Base-by-base conservation (phyloP, 176 grass and related monocot species). In the Alopecurus myosuroides region DNA sequence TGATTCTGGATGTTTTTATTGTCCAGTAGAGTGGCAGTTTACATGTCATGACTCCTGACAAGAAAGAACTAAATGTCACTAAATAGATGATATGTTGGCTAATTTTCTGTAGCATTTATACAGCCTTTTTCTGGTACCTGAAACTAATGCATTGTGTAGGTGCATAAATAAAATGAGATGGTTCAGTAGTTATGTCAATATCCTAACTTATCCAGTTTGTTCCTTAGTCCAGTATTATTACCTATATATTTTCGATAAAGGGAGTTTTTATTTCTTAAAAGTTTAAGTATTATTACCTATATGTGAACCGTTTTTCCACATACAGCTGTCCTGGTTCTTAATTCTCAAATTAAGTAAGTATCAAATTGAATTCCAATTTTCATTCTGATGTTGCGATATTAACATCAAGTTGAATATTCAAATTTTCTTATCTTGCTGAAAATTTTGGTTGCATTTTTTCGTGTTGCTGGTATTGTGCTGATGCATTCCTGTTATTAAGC, bases 91-190 rank as follows among this genome's bases (percentile, higher is more conserved):
- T 29, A 17, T 48, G 6, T 9, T 39, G 0, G 33, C 9, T 51
- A 75, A 39, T 57, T 33, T 7, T 55, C 40, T 40, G 8, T 29
- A 37, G 45, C 12, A 10, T 64, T 76, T 70, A 39, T 22, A 66
- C 0, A 11, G 44, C 18, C 11, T 65, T 67, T 68, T 74, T 10
- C 46, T 23, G 65, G 19, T 67, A 36, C 70, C 51, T 55, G 34
- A 65, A 55, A 76, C 26, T 56, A 76, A 68, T 56, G 26, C 58
- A 45, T 7, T 9, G 68, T 70, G 18, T n/a, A 44, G 46, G 56
- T 65, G 68, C 45, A 52, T 81, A 39, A 74, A 74, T 74, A 75
- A 52, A 74, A 74, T 53, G 42, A 73, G 66, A 52, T n/a, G 42
- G 33, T 80, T 80, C 35, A 4, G 35, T 28, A 51, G 8, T 15